Percentiles rank a stretch among this genome's conserved stretches.
phyloP scores from a whole-genome alignment of 2,329 filamentous ascomycete genomes.

The Neonectria ditissima region DNA sequence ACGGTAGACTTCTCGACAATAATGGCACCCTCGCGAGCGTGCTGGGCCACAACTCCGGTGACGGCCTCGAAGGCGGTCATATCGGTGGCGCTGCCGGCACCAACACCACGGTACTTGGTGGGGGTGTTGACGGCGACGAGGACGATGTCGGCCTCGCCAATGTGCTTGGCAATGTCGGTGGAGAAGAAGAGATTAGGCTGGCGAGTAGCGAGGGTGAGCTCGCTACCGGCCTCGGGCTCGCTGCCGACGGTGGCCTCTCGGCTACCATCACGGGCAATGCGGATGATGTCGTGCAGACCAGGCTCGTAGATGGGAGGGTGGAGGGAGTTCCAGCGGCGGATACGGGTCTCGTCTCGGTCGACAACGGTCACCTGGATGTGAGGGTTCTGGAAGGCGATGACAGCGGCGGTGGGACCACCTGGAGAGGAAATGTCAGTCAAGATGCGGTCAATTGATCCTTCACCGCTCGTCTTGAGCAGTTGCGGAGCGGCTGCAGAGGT shows the following conservation, averaged over 20 bases:
- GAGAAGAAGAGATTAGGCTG: conserved; percentile 79
- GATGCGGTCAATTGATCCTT: conserved; percentile 26
- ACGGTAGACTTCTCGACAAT: conserved; percentile 88
- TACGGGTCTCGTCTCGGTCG: conserved; percentile 73
- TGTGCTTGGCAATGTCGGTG: conserved; percentile 70
- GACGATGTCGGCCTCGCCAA: conserved; percentile 77
- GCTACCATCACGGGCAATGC: conserved; percentile 70
- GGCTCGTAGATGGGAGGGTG: conserved; percentile 83
- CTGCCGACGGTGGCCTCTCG: conserved; percentile 57
- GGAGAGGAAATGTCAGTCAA: conserved; percentile 30
- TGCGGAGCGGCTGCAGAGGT: neutral
- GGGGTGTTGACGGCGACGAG: conserved; percentile 84
- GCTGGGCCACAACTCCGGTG: conserved; percentile 73
- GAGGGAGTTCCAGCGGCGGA: conserved; percentile 78
- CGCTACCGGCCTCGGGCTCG: conserved; percentile 48
- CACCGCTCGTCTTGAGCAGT: conserved; percentile 18
- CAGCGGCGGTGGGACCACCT: conserved; percentile 81
- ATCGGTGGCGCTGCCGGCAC: conserved; percentile 78
- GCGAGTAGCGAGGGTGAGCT: conserved; percentile 57
- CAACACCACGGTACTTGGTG: conserved; percentile 77
- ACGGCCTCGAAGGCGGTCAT: conserved; percentile 79
- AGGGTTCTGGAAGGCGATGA: conserved; percentile 80
- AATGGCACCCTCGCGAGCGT: conserved; percentile 75
- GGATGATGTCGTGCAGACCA: conserved; percentile 75
- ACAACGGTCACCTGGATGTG: conserved; percentile 79